phyloP scores from a whole-genome alignment of 495 filamentous ascomycete genomes.

The Aspergillus bertholletiae region DNA sequence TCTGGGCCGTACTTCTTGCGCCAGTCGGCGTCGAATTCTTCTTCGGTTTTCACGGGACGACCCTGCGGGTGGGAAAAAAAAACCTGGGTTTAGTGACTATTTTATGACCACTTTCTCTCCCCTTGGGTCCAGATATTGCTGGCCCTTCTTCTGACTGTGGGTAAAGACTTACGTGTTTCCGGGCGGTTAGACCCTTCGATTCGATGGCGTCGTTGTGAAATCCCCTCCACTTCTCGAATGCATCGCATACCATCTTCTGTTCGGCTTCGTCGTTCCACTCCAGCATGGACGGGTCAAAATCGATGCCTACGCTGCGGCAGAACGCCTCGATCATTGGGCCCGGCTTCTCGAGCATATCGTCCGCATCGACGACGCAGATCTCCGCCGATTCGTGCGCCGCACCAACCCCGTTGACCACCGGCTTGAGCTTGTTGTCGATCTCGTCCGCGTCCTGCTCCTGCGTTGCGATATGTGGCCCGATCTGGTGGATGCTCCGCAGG shows the following conservation, averaged over 20 bases:
- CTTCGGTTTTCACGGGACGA: constrained; percentile 57
- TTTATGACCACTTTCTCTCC: not conserved
- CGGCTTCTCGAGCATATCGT: constrained; percentile 86
- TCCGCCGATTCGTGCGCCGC: constrained; percentile 36
- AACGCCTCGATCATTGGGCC: constrained; percentile 67
- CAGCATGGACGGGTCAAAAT: constrained; percentile 71
- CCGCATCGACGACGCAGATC: constrained; percentile 91
- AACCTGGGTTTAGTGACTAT: not conserved
- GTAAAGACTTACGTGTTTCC: constrained; percentile 62
- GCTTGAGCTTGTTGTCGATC: constrained; percentile 18
- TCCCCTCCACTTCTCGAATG: constrained; percentile 94
- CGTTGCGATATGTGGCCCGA: constrained; percentile 60
- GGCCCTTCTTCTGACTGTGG: not conserved
- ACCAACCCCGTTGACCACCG: constrained; percentile 24
- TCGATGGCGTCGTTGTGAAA: constrained; percentile 94
- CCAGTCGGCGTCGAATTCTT: constrained; percentile 78
- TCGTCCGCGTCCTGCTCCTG: constrained; percentile 30
- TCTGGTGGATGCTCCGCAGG: constrained; percentile 54
- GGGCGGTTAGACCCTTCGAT: constrained; percentile 66
- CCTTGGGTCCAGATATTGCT: too few relatives aligned
- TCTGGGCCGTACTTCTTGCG: constrained; percentile 74
- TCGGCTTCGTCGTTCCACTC: constrained; percentile 73
- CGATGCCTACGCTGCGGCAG: constrained; percentile 72
- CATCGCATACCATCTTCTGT: constrained; percentile 56
- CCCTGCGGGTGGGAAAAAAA: constrained; percentile 8